Base-by-base conservation (phyloP, 495 filamentous ascomycete species). In the Xylaria intraflava region DNA sequence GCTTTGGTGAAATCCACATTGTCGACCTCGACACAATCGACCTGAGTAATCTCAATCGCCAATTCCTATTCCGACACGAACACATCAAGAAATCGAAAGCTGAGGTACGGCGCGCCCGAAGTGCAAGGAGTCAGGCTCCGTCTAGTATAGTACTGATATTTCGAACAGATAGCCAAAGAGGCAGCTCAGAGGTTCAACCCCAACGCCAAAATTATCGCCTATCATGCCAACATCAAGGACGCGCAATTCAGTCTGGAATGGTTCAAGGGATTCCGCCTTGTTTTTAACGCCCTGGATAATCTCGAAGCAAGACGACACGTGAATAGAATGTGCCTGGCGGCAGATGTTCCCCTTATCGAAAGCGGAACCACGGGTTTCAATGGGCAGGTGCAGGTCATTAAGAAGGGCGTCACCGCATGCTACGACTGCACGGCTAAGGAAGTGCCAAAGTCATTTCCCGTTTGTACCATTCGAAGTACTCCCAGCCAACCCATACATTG, bases 1-100 rank as follows among this genome's bases (percentile, higher is more conserved):
- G 94, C 58, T 97, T 97, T 61, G 90, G 90, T 42, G 89, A 95
- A 72, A 83, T 96, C 42, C 90, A 96, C 68, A 84, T 99, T 46
- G 89, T 99, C 57, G 93, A 99, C 67, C 84, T 99, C 29, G 93
- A 99, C 66, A 99, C 93, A 0, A 97, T 99, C 67, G 93, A 99
- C 61, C 75, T 99, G 5, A 95, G 89, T 73, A 99, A 99, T 62
- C 78, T 99, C 43, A 99, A 99, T 62, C 89, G 93, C 16, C 93
- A 99, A 65, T 99, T 99, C 61, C 84, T 99, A 44, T 99, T 99
- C 72, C 82, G 91, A 40, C 86, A 92, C 61, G 90, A 97, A 63
- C 93, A 99, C 63, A 96, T 99, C 70, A 96, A 96, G 66, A 96
- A 96, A 65, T 81, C 93, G 6, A 99, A 99, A 65, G 92, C 93